A percentile compares a stretch with the other conserved stretches of the same genome.
Conservation (phyloP, 2,329 filamentous ascomycete species). For the Diaporthe velutina region DNA sequence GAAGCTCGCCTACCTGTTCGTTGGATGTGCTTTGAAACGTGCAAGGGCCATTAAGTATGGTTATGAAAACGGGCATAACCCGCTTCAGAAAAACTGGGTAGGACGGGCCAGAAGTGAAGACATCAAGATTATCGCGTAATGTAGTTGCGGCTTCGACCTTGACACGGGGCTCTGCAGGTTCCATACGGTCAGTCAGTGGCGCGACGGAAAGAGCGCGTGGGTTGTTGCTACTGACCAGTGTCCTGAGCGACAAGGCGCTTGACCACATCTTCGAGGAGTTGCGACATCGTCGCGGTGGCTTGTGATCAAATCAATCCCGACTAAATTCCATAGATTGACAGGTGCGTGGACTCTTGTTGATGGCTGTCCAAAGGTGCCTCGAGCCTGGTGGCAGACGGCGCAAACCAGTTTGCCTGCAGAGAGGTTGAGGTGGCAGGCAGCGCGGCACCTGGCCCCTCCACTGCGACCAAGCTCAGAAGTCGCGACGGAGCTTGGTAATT, state of each 20-base stretch:
- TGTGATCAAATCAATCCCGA: conserved; percentile 12
- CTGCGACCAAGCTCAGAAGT: conserved; percentile 42
- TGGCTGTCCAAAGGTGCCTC: not conserved
- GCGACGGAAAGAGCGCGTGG: not conserved
- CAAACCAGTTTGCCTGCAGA: conserved; percentile 17
- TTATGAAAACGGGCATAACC: conserved; percentile 90
- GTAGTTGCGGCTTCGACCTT: conserved; percentile 87
- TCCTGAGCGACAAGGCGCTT: conserved; percentile 70
- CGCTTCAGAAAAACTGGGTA: conserved; percentile 88
- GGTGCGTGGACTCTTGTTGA: not conserved
- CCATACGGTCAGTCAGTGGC: conserved; percentile 38
- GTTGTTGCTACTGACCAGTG: conserved; percentile 58
- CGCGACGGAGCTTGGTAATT: conserved; percentile 39
- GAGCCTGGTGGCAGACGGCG: not conserved
- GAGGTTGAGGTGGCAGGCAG: conserved; percentile 6
- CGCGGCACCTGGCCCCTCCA: conserved; percentile 31
- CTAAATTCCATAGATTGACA: conserved; percentile 38
- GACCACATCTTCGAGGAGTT: conserved; percentile 73
- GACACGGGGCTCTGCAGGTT: conserved; percentile 77
- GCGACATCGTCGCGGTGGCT: conserved; percentile 70
- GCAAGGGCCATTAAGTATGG: conserved; percentile 85
- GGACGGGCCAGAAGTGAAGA: conserved; percentile 82
- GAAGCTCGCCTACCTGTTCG: conserved; percentile 77
- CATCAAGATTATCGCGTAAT: conserved; percentile 91
- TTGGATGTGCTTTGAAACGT: conserved; percentile 91